These are phyloP conservation scores for Rhytidhysteron rufulum DNA, from an alignment of 2,329 filamentous ascomycete genomes.

Conservation along the genomic window DNA sequence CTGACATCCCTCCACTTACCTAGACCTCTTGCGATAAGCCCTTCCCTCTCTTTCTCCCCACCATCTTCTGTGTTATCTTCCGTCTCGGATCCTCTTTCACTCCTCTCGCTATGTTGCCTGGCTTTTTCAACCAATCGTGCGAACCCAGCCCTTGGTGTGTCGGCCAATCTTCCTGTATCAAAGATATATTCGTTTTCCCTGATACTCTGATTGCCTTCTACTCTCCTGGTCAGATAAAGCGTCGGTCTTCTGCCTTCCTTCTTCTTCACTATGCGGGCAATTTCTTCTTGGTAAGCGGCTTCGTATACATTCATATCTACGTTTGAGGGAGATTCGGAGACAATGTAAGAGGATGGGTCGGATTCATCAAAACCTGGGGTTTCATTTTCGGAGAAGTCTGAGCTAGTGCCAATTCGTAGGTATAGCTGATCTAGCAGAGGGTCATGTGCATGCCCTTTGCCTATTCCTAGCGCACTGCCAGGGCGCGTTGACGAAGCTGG, in stretches of 20 bases:
- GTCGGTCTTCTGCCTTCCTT: slow-evolving; percentile 45
- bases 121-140: slow-evolving; percentile 35
- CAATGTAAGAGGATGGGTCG: slow-evolving; percentile 43
- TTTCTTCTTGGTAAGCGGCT: slow-evolving; percentile 77
- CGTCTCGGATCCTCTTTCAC: no score
- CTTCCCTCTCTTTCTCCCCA: slow-evolving; percentile 30
- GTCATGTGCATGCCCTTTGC: slow-evolving; percentile 60
- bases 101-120: slow-evolving; percentile 29
- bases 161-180: slow-evolving; percentile 20
- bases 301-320: slow-evolving; percentile 89
- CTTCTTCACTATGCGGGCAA: slow-evolving; percentile 63
- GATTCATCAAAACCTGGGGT: slow-evolving; percentile 26
- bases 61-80: no score
- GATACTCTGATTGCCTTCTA: slow-evolving; percentile 43
- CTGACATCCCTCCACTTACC: slow-evolving; percentile 29
- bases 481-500: slow-evolving; percentile 11
- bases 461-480: slow-evolving; percentile 27
- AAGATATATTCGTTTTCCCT: slow-evolving; percentile 23
- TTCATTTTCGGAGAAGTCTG: slow-evolving; percentile 17
- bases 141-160: slow-evolving; percentile 28
- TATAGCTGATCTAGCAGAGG: slow-evolving; percentile 63
- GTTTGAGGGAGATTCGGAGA: slow-evolving; percentile 80
- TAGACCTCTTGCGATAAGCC: slow-evolving; percentile 27
- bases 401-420: slow-evolving; percentile 72
- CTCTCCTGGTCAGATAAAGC: slow-evolving; percentile 53